phyloP scores from a whole-genome alignment of 2,329 filamentous ascomycete species.

The Paecilomyces sp. region DNA sequence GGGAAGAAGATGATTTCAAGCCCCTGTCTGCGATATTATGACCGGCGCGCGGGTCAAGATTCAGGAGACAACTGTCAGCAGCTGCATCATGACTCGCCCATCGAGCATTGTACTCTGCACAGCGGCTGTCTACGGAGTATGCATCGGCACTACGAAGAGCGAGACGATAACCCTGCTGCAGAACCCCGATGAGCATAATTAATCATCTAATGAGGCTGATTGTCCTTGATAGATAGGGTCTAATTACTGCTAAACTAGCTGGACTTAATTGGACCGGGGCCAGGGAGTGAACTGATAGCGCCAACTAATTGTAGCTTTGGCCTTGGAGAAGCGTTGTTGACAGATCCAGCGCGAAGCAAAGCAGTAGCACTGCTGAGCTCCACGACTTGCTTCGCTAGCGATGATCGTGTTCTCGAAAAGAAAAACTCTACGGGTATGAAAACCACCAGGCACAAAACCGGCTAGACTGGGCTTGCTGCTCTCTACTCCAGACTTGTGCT shows the following conservation, averaged over 20 bases:
- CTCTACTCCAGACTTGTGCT: neutral
- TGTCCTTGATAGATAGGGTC: neutral
- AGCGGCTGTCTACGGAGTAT: neutral
- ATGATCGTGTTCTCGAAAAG: neutral
- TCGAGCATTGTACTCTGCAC: neutral
- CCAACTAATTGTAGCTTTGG: neutral
- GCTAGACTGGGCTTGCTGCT: no score
- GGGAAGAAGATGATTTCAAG: neutral
- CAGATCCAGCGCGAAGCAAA: neutral
- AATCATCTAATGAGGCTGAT: neutral
- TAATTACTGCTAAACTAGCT: neutral
- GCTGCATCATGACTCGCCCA: neutral
- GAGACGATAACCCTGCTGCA: neutral
- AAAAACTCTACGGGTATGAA: neutral
- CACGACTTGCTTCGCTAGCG: neutral
- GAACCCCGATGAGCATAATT: neutral
- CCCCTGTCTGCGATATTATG: neutral
- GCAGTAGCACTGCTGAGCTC: neutral
- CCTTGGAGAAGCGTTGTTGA: neutral
- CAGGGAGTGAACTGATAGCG: neutral
- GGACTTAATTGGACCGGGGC: neutral
- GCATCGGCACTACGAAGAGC: neutral
- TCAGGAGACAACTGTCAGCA: neutral
- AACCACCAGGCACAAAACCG: neutral
- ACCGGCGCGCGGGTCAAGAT: neutral